Percentiles rank a stretch among this genome's conserved stretches.
Evolutionary conservation across 768 basidiomycete species (phyloP).

Genomic region (Collybiopsis luxurians): DNA sequence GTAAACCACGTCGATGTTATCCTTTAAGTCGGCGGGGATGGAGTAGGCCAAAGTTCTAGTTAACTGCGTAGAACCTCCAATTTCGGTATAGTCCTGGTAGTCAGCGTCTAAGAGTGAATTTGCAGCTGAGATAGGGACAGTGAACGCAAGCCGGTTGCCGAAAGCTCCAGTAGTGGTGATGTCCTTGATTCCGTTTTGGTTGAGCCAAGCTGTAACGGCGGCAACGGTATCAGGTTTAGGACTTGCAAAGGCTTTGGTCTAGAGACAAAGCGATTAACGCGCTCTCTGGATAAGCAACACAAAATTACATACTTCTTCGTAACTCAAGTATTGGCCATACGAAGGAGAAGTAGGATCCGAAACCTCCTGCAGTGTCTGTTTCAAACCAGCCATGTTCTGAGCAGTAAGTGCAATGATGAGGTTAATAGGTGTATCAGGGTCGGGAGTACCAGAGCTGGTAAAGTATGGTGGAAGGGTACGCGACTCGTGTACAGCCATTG

Average conservation of each 20-base stretch:
- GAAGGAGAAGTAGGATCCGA: constrained; percentile 31
- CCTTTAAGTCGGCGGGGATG: constrained; percentile 19
- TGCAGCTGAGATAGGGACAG: constrained; percentile 23
- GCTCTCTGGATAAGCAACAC: not conserved
- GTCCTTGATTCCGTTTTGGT: constrained; percentile 18
- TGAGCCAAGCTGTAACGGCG: constrained; percentile 23
- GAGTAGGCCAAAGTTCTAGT: constrained; percentile 26
- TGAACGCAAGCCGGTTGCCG: constrained; percentile 23
- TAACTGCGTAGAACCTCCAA: constrained; percentile 15
- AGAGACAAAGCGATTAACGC: not conserved
- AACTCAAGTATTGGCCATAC: constrained; percentile 35
- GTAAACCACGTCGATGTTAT: constrained; percentile 26
- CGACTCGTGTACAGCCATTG: constrained; percentile 24
- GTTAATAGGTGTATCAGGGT: constrained; percentile 26
- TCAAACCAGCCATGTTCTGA: constrained; percentile 31
- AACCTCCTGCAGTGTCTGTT: constrained; percentile 32
- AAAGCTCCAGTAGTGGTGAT: constrained; percentile 18
- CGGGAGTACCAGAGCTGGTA: constrained; percentile 23
- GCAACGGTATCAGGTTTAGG: constrained; percentile 19
- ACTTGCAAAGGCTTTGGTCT: constrained; percentile 26
- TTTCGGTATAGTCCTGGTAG: constrained; percentile 21
- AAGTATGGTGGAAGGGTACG: constrained; percentile 24
- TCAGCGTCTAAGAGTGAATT: constrained; percentile 25
- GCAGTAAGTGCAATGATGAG: constrained; percentile 34
- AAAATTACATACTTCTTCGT: constrained; percentile 30